phyloP scores from a whole-genome alignment of 345 rosid species.

The Euphorbia pulcherrima region DNA sequence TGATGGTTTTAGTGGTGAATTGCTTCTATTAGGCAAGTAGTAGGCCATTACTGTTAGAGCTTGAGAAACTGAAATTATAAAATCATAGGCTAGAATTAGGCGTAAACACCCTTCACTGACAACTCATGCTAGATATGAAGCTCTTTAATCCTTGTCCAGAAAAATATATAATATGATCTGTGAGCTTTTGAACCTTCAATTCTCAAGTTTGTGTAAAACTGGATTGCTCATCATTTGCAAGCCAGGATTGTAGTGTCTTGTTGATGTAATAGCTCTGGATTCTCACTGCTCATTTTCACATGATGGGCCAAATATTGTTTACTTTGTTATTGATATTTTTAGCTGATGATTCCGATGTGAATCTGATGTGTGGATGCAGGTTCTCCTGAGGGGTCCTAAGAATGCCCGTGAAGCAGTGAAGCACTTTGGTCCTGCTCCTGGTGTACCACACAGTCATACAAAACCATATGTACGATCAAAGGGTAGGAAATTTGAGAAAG shows the following conservation, averaged over 20 bases:
- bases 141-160: neutral
- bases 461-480: constrained; percentile 31
- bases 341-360: neutral
- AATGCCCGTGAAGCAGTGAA: constrained; percentile 34
- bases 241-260: neutral
- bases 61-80: neutral
- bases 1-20: neutral
- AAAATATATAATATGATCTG: neutral
- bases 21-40: too few species aligned
- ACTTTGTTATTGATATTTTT: neutral
- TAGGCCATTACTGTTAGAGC: neutral
- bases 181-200: neutral
- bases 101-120: neutral
- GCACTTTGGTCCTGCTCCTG: constrained; percentile 38
- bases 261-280: neutral
- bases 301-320: neutral
- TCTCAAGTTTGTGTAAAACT: neutral
- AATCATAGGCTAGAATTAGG: neutral
- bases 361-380: constrained; percentile 5
- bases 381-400: constrained; percentile 31
- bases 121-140: neutral
- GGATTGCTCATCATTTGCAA: neutral
- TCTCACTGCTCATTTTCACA: neutral
- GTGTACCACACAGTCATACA: constrained; percentile 36
- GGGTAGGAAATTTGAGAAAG: constrained; percentile 35